These are phyloP conservation scores for Conringia planisiliqua DNA, from an alignment of 345 rosid genomes.

Conservation along the genomic window DNA sequence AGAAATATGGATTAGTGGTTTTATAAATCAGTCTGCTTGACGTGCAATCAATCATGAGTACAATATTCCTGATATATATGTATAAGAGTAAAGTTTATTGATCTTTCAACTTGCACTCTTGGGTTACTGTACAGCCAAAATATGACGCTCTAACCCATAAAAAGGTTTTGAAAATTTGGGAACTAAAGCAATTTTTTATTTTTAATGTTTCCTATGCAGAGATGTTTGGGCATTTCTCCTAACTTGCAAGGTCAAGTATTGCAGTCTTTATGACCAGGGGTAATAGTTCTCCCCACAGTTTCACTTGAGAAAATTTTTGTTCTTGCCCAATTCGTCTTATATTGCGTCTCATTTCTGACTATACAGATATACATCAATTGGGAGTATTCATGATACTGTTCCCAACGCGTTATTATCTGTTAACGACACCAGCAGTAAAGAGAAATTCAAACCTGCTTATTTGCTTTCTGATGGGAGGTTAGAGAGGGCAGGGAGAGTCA, in stretches of 20 bases:
- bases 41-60: not conserved
- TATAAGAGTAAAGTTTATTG: not conserved
- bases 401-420: slow-evolving; percentile 72
- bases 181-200: not conserved
- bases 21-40: not conserved
- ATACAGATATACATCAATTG: slow-evolving; percentile 90
- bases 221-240: slow-evolving; percentile 97
- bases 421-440: slow-evolving; percentile 43
- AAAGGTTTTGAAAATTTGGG: not conserved
- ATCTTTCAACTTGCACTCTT: slow-evolving; percentile 1
- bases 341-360: slow-evolving; percentile 5
- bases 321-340: not conserved
- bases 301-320: not conserved
- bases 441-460: slow-evolving; percentile 89
- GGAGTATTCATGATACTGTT: slow-evolving; percentile 88
- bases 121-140: slow-evolving; percentile 4
- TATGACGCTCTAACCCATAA: not conserved
- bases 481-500: slow-evolving; percentile 97
- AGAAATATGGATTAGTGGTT: not conserved
- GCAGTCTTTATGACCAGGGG: slow-evolving; percentile 98
- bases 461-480: slow-evolving; percentile 93
- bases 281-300: slow-evolving; percentile 36
- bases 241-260: slow-evolving; percentile 90
- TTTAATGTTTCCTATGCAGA: slow-evolving; percentile 42
- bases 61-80: not conserved